These are phyloP conservation scores for Rhynchosporium secalis DNA, from an alignment of 2,329 filamentous ascomycete genomes.

Conservation along the genomic window DNA sequence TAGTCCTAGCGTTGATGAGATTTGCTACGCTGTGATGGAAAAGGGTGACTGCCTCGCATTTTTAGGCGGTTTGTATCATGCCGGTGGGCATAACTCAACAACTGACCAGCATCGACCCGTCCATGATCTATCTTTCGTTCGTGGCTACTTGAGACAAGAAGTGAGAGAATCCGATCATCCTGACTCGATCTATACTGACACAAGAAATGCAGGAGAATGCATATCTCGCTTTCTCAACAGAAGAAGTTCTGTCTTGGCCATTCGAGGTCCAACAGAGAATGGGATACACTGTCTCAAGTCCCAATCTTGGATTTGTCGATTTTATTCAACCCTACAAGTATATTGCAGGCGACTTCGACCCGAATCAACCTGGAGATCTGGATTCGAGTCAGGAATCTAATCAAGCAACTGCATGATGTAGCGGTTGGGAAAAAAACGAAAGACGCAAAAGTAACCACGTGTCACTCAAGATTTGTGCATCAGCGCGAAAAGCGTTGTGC, in stretches of 20 bases:
- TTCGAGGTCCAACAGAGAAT: conserved; percentile 28
- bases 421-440: too few relatives aligned
- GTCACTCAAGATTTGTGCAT: too few relatives aligned
- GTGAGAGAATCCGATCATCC: background rate
- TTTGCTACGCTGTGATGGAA: conserved; percentile 22
- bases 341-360: conserved; percentile 25
- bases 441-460: too few relatives aligned
- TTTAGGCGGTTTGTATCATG: conserved; percentile 24
- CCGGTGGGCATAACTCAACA: conserved; percentile 23
- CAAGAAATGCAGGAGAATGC: conserved; percentile 21
- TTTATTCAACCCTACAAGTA: conserved; percentile 70
- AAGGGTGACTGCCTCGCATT: conserved; percentile 22
- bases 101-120: conserved; percentile 23
- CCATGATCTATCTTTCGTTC: conserved; percentile 26
- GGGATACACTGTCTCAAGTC: conserved; percentile 32
- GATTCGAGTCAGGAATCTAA: conserved; percentile 23
- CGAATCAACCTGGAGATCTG: conserved; percentile 20
- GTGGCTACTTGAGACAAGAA: conserved; percentile 24
- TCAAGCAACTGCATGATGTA: background rate
- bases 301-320: conserved; percentile 79
- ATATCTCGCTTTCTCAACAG: conserved; percentile 28
- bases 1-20: conserved; percentile 19
- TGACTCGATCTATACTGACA: conserved; percentile 1
- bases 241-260: conserved; percentile 31
- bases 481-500: too few relatives aligned